phyloP scores from a whole-genome alignment of 2,329 filamentous ascomycete genomes.

The Neoascochyta sp. region DNA sequence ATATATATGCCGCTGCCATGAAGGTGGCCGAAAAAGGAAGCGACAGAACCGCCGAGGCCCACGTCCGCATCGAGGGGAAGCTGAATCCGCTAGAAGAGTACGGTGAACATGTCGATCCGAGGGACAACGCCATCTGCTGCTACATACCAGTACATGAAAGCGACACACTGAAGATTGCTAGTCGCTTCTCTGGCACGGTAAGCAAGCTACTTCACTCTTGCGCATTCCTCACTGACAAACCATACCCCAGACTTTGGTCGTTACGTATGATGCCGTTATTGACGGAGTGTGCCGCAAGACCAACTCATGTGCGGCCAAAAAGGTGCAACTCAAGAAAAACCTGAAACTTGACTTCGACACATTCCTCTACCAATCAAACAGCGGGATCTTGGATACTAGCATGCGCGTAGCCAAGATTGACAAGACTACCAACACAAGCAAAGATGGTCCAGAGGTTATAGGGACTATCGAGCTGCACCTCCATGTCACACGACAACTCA shows the following conservation, averaged over 20 bases:
- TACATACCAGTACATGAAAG: constrained; percentile 36
- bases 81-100: constrained; percentile 32
- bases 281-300: constrained; percentile 37
- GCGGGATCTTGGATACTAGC: constrained; percentile 73
- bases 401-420: constrained; percentile 88
- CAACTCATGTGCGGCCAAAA: constrained; percentile 5
- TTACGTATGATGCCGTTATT: constrained; percentile 35
- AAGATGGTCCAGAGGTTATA: constrained; percentile 14
- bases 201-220: background rate
- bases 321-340: constrained; percentile 12
- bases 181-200: constrained; percentile 33
- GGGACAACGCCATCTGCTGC: constrained; percentile 31
- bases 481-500: constrained; percentile 21
- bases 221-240: constrained; percentile 1
- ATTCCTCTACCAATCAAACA: constrained; percentile 14
- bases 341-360: constrained; percentile 20
- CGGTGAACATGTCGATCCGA: constrained; percentile 22
- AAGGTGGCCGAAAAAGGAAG: constrained; percentile 34
- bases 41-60: constrained; percentile 33
- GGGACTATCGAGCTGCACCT: constrained; percentile 35
- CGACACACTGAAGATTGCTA: constrained; percentile 30
- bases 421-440: constrained; percentile 2
- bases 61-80: constrained; percentile 22
- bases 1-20: constrained; percentile 39
- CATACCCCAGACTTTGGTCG: constrained; percentile 14